Evolutionary conservation across 768 basidiomycete genomes (phyloP).

Genomic region (Erythrobasidium yunnanense): DNA sequence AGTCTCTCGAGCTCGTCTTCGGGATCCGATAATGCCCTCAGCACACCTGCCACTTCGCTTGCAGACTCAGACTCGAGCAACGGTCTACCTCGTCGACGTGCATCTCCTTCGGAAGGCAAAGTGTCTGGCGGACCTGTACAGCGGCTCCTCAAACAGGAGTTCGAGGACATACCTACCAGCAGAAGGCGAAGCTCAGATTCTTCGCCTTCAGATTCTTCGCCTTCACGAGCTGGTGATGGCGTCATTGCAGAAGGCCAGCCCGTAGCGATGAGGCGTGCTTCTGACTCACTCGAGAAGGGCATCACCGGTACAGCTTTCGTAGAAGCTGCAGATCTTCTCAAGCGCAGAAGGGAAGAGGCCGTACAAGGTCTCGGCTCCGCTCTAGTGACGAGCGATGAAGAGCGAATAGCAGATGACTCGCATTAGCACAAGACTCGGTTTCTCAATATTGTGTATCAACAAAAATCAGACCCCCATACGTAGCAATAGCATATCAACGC

Average conservation of each 20-base stretch:
- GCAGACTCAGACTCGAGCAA: not conserved
- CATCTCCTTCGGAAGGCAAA: not conserved
- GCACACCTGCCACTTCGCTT: not conserved
- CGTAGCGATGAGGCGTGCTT: not conserved
- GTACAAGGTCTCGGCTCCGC: slow-evolving; percentile 8
- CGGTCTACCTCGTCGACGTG: not conserved
- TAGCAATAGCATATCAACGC: too few species aligned
- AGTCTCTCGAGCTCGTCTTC: slow-evolving; percentile 1
- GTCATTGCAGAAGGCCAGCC: not conserved
- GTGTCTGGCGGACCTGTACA: not conserved
- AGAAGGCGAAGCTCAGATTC: not conserved
- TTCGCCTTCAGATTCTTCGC: too few species aligned
- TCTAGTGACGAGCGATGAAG: not conserved
- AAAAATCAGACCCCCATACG: too few species aligned
- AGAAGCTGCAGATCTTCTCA: slow-evolving; percentile 16
- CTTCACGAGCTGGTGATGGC: too few species aligned
- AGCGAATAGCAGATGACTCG: not conserved
- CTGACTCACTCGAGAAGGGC: slow-evolving; percentile 4
- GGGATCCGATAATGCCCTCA: not conserved
- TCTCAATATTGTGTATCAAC: too few species aligned
- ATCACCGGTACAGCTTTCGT: slow-evolving; percentile 18
- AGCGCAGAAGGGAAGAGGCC: slow-evolving; percentile 24
- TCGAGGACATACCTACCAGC: not conserved
- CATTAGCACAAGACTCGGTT: not conserved
- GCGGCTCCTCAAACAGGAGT: slow-evolving; percentile 7